A percentile compares a stretch with the other conserved stretches of the same genome.
Conservation (phyloP, 148 eudicot genomes). For the Camellia sinensis region DNA sequence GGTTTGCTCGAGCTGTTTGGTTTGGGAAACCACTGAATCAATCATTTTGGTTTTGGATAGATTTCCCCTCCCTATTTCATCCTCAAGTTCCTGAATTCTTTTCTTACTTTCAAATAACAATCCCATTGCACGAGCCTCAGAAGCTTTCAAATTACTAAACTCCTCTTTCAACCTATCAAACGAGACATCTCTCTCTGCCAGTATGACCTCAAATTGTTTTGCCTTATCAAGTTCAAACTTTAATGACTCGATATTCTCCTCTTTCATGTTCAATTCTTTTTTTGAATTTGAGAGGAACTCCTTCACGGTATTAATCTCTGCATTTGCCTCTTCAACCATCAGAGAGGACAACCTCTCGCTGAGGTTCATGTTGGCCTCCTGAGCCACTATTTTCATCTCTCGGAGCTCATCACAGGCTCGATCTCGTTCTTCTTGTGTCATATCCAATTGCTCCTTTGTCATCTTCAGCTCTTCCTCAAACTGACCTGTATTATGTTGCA, state of each 20-base stretch:
- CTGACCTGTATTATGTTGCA: constrained; percentile 35
- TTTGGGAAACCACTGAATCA: constrained; percentile 33
- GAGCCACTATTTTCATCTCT: constrained; percentile 32
- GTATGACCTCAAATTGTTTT: constrained; percentile 32
- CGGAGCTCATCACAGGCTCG: constrained; percentile 21
- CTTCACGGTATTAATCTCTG: constrained; percentile 33
- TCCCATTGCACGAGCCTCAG: constrained; percentile 18
- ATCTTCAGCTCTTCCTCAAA: constrained; percentile 48
- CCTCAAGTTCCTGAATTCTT: constrained; percentile 49
- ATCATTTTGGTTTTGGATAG: constrained; percentile 38
- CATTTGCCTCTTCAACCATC: constrained; percentile 25
- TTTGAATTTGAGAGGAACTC: constrained; percentile 28
- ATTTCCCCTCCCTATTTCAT: constrained; percentile 42
- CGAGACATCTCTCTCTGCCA: constrained; percentile 32
- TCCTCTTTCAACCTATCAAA: constrained; percentile 34
- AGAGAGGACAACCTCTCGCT: constrained; percentile 23
- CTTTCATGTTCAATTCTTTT: constrained; percentile 37
- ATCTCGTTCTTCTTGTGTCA: constrained; percentile 32
- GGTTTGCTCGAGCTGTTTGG: constrained; percentile 50
- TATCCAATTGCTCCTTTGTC: constrained; percentile 36
- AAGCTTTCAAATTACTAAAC: constrained; percentile 24
- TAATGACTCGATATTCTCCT: constrained; percentile 39
- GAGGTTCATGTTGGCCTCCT: constrained; percentile 22
- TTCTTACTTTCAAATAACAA: constrained; percentile 31
- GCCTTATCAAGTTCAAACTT: constrained; percentile 39